Evolutionary conservation across 257 asterid genomes (phyloP).

Genomic region (Perilla frutescens): DNA sequence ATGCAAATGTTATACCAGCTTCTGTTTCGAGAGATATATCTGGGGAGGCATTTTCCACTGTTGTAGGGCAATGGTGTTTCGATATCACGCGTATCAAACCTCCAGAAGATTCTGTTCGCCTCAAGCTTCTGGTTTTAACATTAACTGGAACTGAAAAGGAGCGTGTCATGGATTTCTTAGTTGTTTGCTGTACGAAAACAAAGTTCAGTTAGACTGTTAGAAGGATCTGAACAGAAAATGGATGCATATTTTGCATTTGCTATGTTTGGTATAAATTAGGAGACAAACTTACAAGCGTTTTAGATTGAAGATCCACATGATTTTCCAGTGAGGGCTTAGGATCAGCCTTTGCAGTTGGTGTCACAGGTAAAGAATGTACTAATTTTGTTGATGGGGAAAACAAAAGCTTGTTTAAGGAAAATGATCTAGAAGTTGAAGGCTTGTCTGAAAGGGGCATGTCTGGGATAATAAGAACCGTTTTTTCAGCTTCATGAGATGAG

Average conservation of each 20-base stretch:
- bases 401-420: conserved; percentile 77
- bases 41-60: conserved; percentile 53
- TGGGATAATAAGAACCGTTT: conserved; percentile 76
- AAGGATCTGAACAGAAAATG: conserved; percentile 17
- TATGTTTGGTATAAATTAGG: conserved; percentile 9
- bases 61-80: conserved; percentile 47
- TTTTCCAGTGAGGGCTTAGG: conserved; percentile 49
- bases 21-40: conserved; percentile 57
- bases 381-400: conserved; percentile 71
- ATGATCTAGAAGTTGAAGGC: conserved; percentile 94
- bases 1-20: conserved; percentile 51
- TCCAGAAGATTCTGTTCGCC: conserved; percentile 76
- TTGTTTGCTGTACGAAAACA: conserved; percentile 56
- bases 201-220: conserved; percentile 38
- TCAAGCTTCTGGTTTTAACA: conserved; percentile 70
- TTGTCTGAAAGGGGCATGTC: conserved; percentile 69
- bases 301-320: conserved; percentile 47
- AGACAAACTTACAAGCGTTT: conserved; percentile 53
- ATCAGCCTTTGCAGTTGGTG: conserved; percentile 66
- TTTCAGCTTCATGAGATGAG: conserved; percentile 66
- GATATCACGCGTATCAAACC: conserved; percentile 87
- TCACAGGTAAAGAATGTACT: conserved; percentile 74
- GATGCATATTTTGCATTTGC: background rate
- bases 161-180: conserved; percentile 64
- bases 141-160: conserved; percentile 91